phyloP scores from a whole-genome alignment of 2,329 filamentous ascomycete species.

The Eurotiales sp. region DNA sequence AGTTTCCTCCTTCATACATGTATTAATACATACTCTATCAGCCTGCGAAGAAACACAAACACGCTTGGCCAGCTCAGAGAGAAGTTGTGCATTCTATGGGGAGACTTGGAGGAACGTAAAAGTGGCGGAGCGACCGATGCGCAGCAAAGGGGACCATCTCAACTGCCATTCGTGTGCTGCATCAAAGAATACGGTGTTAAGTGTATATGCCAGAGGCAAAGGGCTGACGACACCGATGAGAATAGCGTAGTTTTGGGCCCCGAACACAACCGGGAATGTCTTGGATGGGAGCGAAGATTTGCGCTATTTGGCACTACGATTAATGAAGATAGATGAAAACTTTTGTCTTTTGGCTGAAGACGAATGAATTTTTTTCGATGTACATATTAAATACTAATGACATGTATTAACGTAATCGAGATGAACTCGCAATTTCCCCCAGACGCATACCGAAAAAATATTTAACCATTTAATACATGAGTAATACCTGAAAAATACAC shows the following conservation, averaged over 20 bases:
- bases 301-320: conserved; percentile 64
- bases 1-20: background rate
- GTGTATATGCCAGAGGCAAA: conserved; percentile 23
- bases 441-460: conserved; percentile 1
- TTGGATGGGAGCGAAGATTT: conserved; percentile 61
- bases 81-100: conserved; percentile 77
- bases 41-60: conserved; percentile 53
- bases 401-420: background rate
- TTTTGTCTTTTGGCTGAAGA: background rate
- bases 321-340: conserved; percentile 18
- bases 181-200: conserved; percentile 66
- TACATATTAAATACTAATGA: background rate
- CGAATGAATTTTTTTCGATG: background rate
- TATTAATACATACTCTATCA: conserved; percentile 22
- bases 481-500: conserved; percentile 1
- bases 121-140: conserved; percentile 25
- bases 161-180: conserved; percentile 65
- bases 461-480: conserved; percentile 9
- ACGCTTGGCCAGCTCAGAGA: conserved; percentile 58
- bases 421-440: background rate
- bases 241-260: conserved; percentile 16
- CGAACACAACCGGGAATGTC: conserved; percentile 40
- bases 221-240: conserved; percentile 15
- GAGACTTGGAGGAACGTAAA: conserved; percentile 73
- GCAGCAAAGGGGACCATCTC: conserved; percentile 36